Evolutionary conservation across 1,139 yeast genomes (phyloP), one percentile per base, ranked within the genome.

Genomic region (Yamadazyma aaseri): DNA sequence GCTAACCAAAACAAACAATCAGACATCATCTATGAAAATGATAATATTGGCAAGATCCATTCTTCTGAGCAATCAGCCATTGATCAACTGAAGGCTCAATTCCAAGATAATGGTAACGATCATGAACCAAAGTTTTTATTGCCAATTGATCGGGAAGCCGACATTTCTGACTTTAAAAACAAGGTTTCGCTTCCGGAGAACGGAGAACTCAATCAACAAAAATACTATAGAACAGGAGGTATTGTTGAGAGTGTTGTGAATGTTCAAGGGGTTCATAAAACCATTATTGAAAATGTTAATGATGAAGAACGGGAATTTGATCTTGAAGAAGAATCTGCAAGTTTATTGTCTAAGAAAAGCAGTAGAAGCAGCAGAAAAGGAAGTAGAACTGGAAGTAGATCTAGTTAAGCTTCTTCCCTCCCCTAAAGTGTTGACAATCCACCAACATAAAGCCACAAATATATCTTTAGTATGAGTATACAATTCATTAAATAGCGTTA

Each of bases 221-320:
- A 73, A 31, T 57, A 65, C 5, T 70, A 69, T 45, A 53, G 74
- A 30, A 73, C 84, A 4, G 85, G 87, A 28, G 92, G 95, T 3
- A 81, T 87, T 38, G 76, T 86, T 40, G 96, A 89, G 58, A 79
- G 86, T 28, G 82, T 87, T n/a, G 79, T 87, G 23, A 85, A 83
- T 36, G 86, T 85, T 16, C 81, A 82, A 49, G 97, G 96, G 35
- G 86, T 86, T 12, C 82, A 79, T 49, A 89, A 89, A 64, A 86
- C 95, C 5, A 85, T 89, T 43, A 87, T 89, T 53, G 90, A 82
- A 50, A 79, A 76, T 45, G 70, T 66, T 9, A 61, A 66, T 42
- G 75, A 69, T 35, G 63, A 56, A 17, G 73, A 68, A 25, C 38
- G 39, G 17, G 37, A 36, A 16, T 38, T 41, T 31, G 40, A 34